Evolutionary conservation across 129 eudicot genomes (phyloP).

Genomic region (Daucus carota): DH1_v3.0 NC_030387.2:31177001-31177500

Average conservation of each 20-base stretch:
- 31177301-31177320: neutral
- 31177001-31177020: neutral
- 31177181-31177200: neutral
- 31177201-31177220: neutral
- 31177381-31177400: neutral
- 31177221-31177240: neutral
- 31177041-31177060: slow-evolving; percentile 86
- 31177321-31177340: neutral
- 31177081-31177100: slow-evolving; percentile 84
- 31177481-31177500: neutral
- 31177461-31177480: neutral
- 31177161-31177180: neutral
- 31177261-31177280: neutral
- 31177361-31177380: neutral
- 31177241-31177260: neutral
- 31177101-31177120: slow-evolving; percentile 88
- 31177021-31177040: slow-evolving; percentile 42
- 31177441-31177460: neutral
- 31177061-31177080: slow-evolving; percentile 80
- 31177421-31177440: neutral
- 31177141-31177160: slow-evolving; percentile 66
- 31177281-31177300: neutral
- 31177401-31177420: neutral
- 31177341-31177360: neutral
- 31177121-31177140: slow-evolving; percentile 91